Evolutionary conservation across 331 rosid genomes (phyloP).

Genomic region (Telfairia occidentalis): DNA sequence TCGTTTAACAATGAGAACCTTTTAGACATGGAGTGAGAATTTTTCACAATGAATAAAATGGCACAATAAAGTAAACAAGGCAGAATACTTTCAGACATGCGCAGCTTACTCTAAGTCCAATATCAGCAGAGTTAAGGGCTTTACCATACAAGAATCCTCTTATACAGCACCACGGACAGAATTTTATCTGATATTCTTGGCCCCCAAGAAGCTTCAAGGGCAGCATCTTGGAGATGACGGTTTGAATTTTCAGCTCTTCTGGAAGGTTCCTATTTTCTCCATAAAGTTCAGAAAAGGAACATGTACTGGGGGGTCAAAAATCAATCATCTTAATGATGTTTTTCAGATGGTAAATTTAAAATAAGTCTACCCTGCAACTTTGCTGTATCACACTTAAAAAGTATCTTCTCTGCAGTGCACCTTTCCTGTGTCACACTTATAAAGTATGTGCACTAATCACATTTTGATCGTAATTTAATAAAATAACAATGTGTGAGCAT

Average conservation of each 20-base stretch:
- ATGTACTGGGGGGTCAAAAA: background rate
- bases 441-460: background rate
- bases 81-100: background rate
- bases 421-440: background rate
- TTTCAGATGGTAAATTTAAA: background rate
- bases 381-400: background rate
- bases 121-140: background rate
- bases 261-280: background rate
- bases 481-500: too few relatives aligned
- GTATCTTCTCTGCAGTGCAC: background rate
- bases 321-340: background rate
- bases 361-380: background rate
- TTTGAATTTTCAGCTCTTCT: slow-evolving; percentile 6
- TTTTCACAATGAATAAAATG: background rate
- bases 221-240: background rate
- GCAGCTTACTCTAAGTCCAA: background rate
- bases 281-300: background rate
- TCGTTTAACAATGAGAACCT: background rate
- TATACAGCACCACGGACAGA: background rate
- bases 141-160: background rate
- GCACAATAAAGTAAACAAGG: background rate
- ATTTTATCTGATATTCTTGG: background rate
- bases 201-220: background rate
- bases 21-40: background rate
- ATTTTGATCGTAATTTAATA: background rate